Percentiles rank a stretch among this genome's conserved stretches.
Evolutionary conservation across 108 stramenopile genomes (phyloP).

Genomic region (Conticribra guillardii): DNA sequence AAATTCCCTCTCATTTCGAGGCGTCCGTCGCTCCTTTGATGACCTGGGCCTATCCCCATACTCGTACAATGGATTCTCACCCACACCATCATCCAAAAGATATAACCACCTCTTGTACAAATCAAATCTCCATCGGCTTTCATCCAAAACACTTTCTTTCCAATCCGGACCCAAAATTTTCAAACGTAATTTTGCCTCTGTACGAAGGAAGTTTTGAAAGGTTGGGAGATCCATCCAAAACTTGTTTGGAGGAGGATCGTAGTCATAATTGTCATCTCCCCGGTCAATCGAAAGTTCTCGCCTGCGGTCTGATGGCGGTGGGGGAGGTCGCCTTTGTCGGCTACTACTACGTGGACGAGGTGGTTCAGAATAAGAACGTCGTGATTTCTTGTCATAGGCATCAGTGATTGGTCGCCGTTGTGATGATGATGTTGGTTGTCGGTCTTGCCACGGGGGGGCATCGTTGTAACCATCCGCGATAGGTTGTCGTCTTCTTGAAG

Average conservation of each 20-base stretch:
- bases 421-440: no score
- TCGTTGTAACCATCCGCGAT: not conserved
- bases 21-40: constrained; percentile 15
- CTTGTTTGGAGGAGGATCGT: constrained; percentile 53
- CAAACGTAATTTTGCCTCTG: constrained; percentile 70
- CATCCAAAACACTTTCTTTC: constrained; percentile 70
- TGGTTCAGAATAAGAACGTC: not conserved
- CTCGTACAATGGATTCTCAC: constrained; percentile 50
- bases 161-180: constrained; percentile 73
- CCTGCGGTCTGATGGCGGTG: constrained; percentile 10
- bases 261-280: constrained; percentile 11
- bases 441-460: not conserved
- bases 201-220: constrained; percentile 68
- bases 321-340: constrained; percentile 14
- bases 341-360: not conserved
- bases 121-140: constrained; percentile 79
- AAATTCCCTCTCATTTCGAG: constrained; percentile 10
- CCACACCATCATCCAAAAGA: constrained; percentile 71
- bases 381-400: not conserved
- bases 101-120: constrained; percentile 84
- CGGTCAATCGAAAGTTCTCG: constrained; percentile 52
- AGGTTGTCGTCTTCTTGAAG: not conserved
- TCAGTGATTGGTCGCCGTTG: not conserved
- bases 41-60: constrained; percentile 31
- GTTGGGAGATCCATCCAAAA: constrained; percentile 83